Conservation (phyloP, 2,329 filamentous ascomycete species). For the Colletotrichum magnum region DNA sequence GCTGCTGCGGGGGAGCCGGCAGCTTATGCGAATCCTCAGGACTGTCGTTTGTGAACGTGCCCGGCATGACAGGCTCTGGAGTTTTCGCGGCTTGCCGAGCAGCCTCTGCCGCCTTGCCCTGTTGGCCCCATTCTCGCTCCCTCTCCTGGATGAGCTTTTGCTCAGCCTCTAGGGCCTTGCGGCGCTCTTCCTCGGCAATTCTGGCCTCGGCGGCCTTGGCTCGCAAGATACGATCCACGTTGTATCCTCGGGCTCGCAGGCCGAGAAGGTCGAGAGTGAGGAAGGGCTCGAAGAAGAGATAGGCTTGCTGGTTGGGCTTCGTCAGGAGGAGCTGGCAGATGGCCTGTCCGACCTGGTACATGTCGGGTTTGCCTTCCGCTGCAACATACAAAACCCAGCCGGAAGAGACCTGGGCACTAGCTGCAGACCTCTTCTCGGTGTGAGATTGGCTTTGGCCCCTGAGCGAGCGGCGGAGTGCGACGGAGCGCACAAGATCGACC, state of each 20-base stretch:
- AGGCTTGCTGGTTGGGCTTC: constrained; percentile 89
- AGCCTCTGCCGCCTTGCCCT: constrained; percentile 58
- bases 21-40: constrained; percentile 62
- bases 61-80: constrained; percentile 76
- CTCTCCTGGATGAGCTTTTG: constrained; percentile 74
- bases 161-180: constrained; percentile 81
- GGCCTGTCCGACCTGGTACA: constrained; percentile 93
- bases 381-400: constrained; percentile 83
- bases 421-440: constrained; percentile 82
- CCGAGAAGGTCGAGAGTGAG: constrained; percentile 87
- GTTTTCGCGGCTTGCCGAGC: constrained; percentile 57
- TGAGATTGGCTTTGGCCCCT: constrained; percentile 78
- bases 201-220: constrained; percentile 90
- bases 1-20: constrained; percentile 49
- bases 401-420: constrained; percentile 67
- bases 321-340: constrained; percentile 85
- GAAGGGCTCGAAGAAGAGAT: constrained; percentile 91
- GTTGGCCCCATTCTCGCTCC: constrained; percentile 61
- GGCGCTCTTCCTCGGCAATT: constrained; percentile 86
- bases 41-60: constrained; percentile 76
- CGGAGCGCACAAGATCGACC: constrained; percentile 83
- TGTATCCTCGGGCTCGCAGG: constrained; percentile 90
- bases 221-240: constrained; percentile 93
- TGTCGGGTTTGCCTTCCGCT: constrained; percentile 76
- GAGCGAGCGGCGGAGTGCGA: constrained; percentile 84